phyloP scores from a whole-genome alignment of 345 rosid genomes.

The Sapria himalayana region DNA sequence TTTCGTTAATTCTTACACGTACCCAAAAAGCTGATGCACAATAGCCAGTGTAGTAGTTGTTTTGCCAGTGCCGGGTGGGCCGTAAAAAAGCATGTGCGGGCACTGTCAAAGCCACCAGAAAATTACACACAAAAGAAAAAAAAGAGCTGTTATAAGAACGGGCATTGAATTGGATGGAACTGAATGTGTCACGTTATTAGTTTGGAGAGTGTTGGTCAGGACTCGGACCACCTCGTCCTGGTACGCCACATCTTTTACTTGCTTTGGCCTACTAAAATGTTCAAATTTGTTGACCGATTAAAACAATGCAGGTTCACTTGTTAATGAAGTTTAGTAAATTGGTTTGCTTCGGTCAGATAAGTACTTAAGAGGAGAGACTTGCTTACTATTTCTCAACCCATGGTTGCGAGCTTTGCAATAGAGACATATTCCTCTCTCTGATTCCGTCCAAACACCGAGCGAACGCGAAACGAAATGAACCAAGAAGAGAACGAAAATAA shows the following conservation, averaged over 20 bases:
- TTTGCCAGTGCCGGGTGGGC: conserved; percentile 94
- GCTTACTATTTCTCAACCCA: conserved; percentile 90
- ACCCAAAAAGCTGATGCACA: conserved; percentile 88
- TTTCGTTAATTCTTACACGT: too few species aligned
- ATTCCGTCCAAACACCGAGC: too few species aligned
- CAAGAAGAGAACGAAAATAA: too few species aligned
- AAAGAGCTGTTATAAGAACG: background rate
- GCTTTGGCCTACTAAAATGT: conserved; percentile 73
- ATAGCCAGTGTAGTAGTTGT: conserved; percentile 94
- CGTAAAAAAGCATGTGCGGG: conserved; percentile 94
- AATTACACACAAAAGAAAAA: background rate
- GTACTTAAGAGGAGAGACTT: background rate
- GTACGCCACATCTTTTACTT: conserved; percentile 78
- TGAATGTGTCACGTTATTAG: conserved; percentile 44
- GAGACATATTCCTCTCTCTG: conserved; percentile 38
- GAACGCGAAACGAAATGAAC: too few species aligned
- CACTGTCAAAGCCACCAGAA: conserved; percentile 19
- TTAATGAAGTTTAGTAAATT: background rate
- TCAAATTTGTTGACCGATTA: too few species aligned
- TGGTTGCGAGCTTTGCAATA: conserved; percentile 63
- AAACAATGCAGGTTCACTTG: conserved; percentile 3
- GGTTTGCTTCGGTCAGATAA: background rate
- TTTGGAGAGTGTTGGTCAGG: conserved; percentile 86
- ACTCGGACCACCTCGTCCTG: conserved; percentile 98
- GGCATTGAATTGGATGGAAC: too few species aligned